Evolutionary conservation across 768 basidiomycete genomes (phyloP).

Genomic region (Holtermannia corniformis): DNA sequence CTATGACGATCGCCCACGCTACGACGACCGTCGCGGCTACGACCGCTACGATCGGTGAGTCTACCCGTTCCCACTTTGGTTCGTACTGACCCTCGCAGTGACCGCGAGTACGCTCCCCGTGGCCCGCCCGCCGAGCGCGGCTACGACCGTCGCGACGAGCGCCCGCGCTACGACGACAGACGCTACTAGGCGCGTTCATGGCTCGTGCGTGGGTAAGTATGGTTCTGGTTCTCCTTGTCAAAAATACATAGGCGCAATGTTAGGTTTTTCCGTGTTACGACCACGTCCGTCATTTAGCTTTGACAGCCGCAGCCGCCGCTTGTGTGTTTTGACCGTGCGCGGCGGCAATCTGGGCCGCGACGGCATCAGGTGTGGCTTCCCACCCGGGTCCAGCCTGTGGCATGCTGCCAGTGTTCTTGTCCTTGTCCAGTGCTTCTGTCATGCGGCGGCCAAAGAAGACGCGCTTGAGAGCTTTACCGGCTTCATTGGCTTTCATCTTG

Average conservation of each 20-base stretch:
- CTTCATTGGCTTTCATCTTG: too few relatives aligned
- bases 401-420: too few relatives aligned
- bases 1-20: constrained; percentile 43
- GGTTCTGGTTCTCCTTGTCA: not conserved
- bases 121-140: not conserved
- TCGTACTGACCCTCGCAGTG: constrained; percentile 15
- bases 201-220: not conserved
- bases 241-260: not conserved
- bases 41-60: constrained; percentile 8
- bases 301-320: not conserved
- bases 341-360: not conserved
- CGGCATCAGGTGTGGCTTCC: too few relatives aligned
- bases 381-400: too few relatives aligned
- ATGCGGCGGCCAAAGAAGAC: too few relatives aligned
- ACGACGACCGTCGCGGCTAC: constrained; percentile 81
- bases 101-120: constrained; percentile 6
- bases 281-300: constrained; percentile 2
- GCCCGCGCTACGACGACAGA: constrained; percentile 23
- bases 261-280: not conserved
- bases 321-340: not conserved
- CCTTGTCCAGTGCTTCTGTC: too few relatives aligned
- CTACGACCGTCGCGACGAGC: constrained; percentile 15
- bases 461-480: too few relatives aligned
- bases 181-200: constrained; percentile 14
- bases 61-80: not conserved